A percentile compares a stretch with the other conserved stretches of the same genome.
phyloP scores from a whole-genome alignment of 257 asterid genomes.

The Leonotis leonurus region DNA sequence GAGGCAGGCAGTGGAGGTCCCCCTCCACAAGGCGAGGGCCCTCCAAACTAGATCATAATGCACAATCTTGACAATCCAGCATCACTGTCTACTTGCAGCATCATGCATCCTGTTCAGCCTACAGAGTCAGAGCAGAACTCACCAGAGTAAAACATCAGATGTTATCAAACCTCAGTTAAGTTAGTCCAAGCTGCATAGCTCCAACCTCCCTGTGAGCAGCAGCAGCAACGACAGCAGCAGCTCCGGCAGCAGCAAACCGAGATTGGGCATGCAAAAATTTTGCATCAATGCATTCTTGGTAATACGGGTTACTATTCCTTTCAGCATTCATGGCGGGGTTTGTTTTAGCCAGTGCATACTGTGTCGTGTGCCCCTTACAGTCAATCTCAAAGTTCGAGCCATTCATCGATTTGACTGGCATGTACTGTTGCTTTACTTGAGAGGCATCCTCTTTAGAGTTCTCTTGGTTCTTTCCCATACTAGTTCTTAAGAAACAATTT shows the following conservation, averaged over 20 bases:
- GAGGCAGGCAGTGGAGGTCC: too few species aligned
- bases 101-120: constrained; percentile 9
- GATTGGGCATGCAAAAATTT: constrained; percentile 67
- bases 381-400: constrained; percentile 24
- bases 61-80: not conserved
- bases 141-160: not conserved
- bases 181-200: constrained; percentile 54
- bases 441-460: constrained; percentile 26
- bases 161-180: constrained; percentile 7
- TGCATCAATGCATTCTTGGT: constrained; percentile 42
- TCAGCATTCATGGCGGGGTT: constrained; percentile 26
- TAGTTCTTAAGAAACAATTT: constrained; percentile 30
- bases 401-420: constrained; percentile 12
- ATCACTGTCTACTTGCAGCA: not conserved
- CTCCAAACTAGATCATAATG: not conserved
- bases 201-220: constrained; percentile 62
- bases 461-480: constrained; percentile 36
- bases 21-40: constrained; percentile 1
- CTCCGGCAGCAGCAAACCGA: constrained; percentile 50
- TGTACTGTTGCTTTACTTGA: constrained; percentile 25
- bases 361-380: constrained; percentile 20
- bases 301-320: constrained; percentile 43
- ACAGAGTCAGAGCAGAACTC: not conserved
- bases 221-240: constrained; percentile 52
- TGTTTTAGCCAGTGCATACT: constrained; percentile 22